Evolutionary conservation across 208 protist genomes (phyloP).

Genomic region (Wallacemonas rigidus): DNA sequence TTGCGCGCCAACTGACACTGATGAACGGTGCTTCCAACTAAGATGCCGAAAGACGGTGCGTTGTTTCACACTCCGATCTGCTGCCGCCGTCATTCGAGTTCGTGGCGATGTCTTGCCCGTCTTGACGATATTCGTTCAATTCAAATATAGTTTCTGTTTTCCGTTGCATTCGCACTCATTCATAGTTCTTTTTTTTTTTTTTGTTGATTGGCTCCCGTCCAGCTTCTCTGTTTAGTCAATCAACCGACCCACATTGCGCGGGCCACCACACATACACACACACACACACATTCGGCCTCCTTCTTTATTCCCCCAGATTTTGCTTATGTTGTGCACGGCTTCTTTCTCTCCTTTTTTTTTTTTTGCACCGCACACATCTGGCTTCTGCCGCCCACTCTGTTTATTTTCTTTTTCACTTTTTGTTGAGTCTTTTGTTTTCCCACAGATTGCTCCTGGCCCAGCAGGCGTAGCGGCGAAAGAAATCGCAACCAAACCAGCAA

Average conservation of each 20-base stretch:
- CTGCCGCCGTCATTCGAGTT: neutral
- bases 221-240: conserved; percentile 3
- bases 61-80: neutral
- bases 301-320: neutral
- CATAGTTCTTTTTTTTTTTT: conserved; percentile 18
- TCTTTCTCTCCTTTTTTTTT: neutral
- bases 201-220: too few species aligned
- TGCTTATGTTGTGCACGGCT: too few species aligned
- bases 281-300: neutral
- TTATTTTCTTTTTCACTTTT: conserved; percentile 18
- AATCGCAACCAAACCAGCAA: too few species aligned
- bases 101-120: neutral
- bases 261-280: conserved; percentile 10
- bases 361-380: neutral
- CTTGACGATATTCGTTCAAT: conserved; percentile 5
- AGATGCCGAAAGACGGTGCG: neutral
- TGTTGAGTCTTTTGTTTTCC: neutral
- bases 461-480: too few species aligned
- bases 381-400: neutral
- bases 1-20: conserved; percentile 55
- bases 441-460: neutral
- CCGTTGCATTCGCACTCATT: conserved; percentile 7
- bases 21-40: conserved; percentile 50
- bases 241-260: too few species aligned
- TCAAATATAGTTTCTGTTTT: conserved; percentile 5